These are phyloP conservation scores for Elsinoe arachidis DNA, from an alignment of 2,329 filamentous ascomycete genomes.

Conservation along the genomic window DNA sequence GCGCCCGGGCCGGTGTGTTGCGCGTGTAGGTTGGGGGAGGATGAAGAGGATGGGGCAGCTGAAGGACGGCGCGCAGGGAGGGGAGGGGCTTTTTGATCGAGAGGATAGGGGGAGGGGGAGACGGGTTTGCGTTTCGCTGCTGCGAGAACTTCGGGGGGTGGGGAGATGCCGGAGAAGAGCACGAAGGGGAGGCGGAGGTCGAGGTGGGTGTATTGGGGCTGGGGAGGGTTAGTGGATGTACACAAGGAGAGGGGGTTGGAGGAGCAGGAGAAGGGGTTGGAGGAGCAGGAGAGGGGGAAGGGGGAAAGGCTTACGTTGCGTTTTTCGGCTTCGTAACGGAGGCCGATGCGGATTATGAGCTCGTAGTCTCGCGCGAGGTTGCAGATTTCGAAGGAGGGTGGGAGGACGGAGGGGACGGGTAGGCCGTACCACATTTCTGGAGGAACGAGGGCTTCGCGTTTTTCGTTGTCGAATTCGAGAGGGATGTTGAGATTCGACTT, in stretches of 20 bases:
- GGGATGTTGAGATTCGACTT: conserved; percentile 63
- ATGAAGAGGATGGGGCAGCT: neutral
- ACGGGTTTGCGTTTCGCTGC: conserved; percentile 40
- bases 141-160: conserved; percentile 66
- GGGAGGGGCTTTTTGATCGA: neutral
- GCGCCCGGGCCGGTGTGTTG: neutral
- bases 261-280: neutral
- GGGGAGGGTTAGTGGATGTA: neutral
- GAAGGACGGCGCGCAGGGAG: conserved; percentile 7
- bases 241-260: neutral
- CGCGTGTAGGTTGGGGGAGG: neutral
- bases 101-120: conserved; percentile 21
- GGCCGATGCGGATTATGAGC: conserved; percentile 69
- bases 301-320: neutral
- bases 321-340: conserved; percentile 51
- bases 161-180: conserved; percentile 80
- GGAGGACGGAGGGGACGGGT: conserved; percentile 73
- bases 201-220: conserved; percentile 61
- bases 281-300: neutral
- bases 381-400: conserved; percentile 80
- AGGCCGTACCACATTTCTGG: conserved; percentile 67
- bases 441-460: conserved; percentile 28
- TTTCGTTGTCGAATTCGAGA: conserved; percentile 50
- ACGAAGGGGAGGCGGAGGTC: conserved; percentile 71
- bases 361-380: conserved; percentile 78